A percentile compares a stretch with the other conserved stretches of the same genome.
These are phyloP conservation scores for Aspergillus sp. DNA, from an alignment of 2,329 filamentous ascomycete genomes.

Conservation along the genomic window DNA sequence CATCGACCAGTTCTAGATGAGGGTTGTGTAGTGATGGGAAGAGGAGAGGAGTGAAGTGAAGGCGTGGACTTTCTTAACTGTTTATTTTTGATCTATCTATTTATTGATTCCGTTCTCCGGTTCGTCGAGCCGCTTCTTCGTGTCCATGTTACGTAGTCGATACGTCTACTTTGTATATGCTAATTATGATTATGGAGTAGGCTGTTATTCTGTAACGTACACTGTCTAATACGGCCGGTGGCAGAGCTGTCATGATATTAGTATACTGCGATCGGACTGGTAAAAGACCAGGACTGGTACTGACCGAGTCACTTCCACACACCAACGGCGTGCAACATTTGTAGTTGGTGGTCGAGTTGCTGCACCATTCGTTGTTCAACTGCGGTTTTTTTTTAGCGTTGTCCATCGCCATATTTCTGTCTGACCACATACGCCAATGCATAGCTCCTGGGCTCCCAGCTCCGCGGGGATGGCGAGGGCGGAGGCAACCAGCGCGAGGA, in stretches of 20 bases:
- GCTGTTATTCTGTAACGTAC: background rate
- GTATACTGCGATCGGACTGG: background rate
- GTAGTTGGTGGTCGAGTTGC: conserved; percentile 6
- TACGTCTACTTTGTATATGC: background rate
- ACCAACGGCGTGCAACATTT: conserved; percentile 11
- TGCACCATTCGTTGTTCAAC: conserved; percentile 4
- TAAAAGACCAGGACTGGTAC: background rate
- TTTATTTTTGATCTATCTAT: background rate
- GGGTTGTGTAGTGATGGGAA: background rate
- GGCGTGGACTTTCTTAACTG: background rate
- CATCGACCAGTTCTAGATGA: conserved; percentile 49
- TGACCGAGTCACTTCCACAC: conserved; percentile 12
- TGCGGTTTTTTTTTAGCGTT: background rate
- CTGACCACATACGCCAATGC: conserved; percentile 4
- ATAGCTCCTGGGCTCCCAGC: conserved; percentile 3
- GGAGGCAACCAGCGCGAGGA: conserved; percentile 8
- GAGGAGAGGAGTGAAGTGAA: background rate
- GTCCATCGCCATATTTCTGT: background rate
- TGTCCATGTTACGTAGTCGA: background rate
- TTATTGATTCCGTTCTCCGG: background rate
- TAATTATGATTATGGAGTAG: background rate
- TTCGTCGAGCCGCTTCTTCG: background rate
- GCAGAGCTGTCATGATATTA: background rate
- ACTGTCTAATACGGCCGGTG: background rate
- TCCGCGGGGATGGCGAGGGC: conserved; percentile 8